Conservation (phyloP, 1,284 basidiomycete species). For the Heterobasidion irregulare region DNA sequence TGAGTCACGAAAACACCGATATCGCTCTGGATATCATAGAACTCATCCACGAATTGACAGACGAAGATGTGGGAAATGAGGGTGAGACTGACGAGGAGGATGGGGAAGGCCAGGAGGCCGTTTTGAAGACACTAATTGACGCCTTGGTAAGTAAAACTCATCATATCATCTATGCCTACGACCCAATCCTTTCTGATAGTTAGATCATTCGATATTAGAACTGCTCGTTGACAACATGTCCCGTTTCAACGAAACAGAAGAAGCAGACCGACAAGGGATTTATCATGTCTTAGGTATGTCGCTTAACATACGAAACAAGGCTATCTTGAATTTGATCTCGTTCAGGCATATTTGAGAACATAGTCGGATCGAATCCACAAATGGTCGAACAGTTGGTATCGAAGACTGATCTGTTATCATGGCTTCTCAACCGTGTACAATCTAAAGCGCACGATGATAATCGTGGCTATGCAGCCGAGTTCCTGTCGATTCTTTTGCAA, state of each 20-base stretch:
- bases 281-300: constrained; percentile 79
- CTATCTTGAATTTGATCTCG: neutral
- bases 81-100: constrained; percentile 56
- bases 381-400: constrained; percentile 63
- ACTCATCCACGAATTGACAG: constrained; percentile 89
- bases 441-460: constrained; percentile 76
- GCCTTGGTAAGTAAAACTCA: constrained; percentile 48
- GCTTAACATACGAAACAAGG: neutral
- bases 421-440: constrained; percentile 77
- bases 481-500: constrained; percentile 86
- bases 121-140: constrained; percentile 67
- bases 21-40: constrained; percentile 91
- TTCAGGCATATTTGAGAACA: constrained; percentile 88
- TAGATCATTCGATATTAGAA: constrained; percentile 79
- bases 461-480: constrained; percentile 79
- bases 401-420: constrained; percentile 70
- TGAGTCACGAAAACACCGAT: constrained; percentile 91
- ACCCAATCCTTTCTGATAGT: constrained; percentile 29
- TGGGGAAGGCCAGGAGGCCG: constrained; percentile 51
- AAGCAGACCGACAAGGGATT: constrained; percentile 83
- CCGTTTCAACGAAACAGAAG: constrained; percentile 78
- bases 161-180: neutral
- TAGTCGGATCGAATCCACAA: constrained; percentile 77
- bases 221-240: constrained; percentile 85
- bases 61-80: constrained; percentile 87